Conservation (phyloP, 1,284 basidiomycete genomes). For the Schizophyllum commune region DNA sequence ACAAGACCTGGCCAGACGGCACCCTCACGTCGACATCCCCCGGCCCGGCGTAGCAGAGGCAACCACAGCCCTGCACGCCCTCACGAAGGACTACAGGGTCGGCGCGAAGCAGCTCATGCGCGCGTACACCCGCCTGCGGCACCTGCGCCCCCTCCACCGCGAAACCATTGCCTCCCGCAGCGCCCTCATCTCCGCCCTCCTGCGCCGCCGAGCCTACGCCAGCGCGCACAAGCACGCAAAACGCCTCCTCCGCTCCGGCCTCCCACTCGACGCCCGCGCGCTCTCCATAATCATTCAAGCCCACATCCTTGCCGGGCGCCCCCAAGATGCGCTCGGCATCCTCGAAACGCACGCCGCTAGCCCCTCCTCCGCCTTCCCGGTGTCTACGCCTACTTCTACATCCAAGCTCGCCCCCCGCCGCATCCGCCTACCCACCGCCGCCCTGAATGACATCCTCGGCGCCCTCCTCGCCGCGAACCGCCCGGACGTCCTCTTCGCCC, state of each 20-base stretch:
- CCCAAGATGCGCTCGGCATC: constrained; percentile 40
- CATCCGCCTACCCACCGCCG: constrained; percentile 25
- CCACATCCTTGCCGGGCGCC: constrained; percentile 34
- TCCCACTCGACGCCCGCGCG: constrained; percentile 37
- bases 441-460: constrained; percentile 49
- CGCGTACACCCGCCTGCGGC: constrained; percentile 24
- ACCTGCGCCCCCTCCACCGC: constrained; percentile 16
- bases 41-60: constrained; percentile 23
- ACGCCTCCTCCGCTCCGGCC: constrained; percentile 26
- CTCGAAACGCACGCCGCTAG: constrained; percentile 33
- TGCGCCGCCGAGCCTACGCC: constrained; percentile 29
- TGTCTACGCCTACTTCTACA: constrained; percentile 4
- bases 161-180: constrained; percentile 38
- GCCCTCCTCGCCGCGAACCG: constrained; percentile 39
- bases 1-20: constrained; percentile 7
- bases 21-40: constrained; percentile 12
- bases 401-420: constrained; percentile 10
- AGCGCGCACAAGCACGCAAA: constrained; percentile 40
- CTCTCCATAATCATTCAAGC: constrained; percentile 45
- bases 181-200: constrained; percentile 45
- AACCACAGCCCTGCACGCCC: constrained; percentile 26
- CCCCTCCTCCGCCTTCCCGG: constrained; percentile 4
- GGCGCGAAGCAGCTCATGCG: constrained; percentile 26
- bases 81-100: constrained; percentile 21
- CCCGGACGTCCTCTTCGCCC: constrained; percentile 49